Conservation (phyloP, 1,139 yeast genomes). For the Kodamaea suecica region DNA sequence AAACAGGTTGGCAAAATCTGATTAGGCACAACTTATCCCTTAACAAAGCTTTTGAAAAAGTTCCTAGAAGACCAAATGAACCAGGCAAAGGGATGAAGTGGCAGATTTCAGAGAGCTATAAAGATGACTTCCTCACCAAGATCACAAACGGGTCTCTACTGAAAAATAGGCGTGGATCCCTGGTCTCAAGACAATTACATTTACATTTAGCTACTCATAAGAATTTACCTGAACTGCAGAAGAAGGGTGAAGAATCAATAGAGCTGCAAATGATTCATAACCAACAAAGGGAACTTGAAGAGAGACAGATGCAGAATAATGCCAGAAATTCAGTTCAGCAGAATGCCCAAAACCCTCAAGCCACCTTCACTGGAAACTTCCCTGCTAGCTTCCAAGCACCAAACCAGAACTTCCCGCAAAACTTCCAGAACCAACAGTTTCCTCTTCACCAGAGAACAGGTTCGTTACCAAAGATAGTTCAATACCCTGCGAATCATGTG, state of each 20-base stretch:
- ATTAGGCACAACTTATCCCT: constrained; percentile 78
- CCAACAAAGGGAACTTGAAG: no score
- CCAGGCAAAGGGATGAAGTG: constrained; percentile 99
- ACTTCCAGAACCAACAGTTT: constrained; percentile 16
- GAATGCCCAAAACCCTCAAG: constrained; percentile 6
- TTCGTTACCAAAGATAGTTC: constrained; percentile 21
- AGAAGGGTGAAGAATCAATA: constrained; percentile 23
- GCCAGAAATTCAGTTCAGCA: no score
- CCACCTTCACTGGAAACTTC: not conserved
- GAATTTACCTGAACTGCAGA: constrained; percentile 55
- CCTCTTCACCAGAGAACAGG: constrained; percentile 17
- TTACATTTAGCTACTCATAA: constrained; percentile 71
- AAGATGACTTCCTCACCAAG: constrained; percentile 78
- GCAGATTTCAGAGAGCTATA: constrained; percentile 86
- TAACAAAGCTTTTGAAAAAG: constrained; percentile 89
- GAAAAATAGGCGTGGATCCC: constrained; percentile 74
- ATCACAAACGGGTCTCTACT: constrained; percentile 71
- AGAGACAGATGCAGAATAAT: constrained; percentile 15
- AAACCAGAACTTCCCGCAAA: not conserved
- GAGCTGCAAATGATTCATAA: constrained; percentile 19
- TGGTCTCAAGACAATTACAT: constrained; percentile 75
- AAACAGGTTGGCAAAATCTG: constrained; percentile 93
- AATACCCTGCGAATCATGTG: constrained; percentile 10
- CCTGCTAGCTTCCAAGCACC: not conserved
- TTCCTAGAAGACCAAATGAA: constrained; percentile 90